Conservation (phyloP, 768 basidiomycete genomes). For the Suillus alpinus region DNA sequence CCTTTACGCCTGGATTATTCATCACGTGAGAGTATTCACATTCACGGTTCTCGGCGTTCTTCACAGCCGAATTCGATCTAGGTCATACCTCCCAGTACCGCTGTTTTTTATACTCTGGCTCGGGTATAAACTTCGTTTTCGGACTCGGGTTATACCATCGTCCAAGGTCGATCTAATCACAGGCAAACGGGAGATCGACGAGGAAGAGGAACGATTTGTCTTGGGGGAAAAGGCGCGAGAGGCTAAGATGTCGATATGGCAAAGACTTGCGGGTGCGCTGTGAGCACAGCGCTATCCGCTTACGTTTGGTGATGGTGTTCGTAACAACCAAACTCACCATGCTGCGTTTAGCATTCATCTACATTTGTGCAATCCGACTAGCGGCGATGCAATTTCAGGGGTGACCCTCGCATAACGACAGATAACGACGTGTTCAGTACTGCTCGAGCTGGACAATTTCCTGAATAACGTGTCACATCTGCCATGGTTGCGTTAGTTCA, state of each 20-base stretch:
- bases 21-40: constrained; percentile 43
- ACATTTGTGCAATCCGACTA: background rate
- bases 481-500: background rate
- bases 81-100: constrained; percentile 32
- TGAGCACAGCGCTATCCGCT: constrained; percentile 12
- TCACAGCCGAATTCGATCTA: background rate
- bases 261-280: constrained; percentile 23
- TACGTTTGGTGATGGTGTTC: background rate
- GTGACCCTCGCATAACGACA: background rate
- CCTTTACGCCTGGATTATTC: constrained; percentile 54
- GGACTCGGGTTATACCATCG: constrained; percentile 34
- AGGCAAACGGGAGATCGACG: constrained; percentile 57
- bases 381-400: too few species aligned
- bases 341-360: background rate
- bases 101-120: constrained; percentile 34
- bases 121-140: constrained; percentile 35
- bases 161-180: constrained; percentile 60
- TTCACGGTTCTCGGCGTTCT: constrained; percentile 1
- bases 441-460: background rate
- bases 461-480: background rate
- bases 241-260: constrained; percentile 18
- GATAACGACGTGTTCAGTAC: background rate
- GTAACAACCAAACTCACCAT: background rate
- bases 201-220: constrained; percentile 52
- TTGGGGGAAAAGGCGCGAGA: constrained; percentile 26